phyloP scores from a whole-genome alignment of 2,329 filamentous ascomycete species.

The Aureobasidium musti region DNA sequence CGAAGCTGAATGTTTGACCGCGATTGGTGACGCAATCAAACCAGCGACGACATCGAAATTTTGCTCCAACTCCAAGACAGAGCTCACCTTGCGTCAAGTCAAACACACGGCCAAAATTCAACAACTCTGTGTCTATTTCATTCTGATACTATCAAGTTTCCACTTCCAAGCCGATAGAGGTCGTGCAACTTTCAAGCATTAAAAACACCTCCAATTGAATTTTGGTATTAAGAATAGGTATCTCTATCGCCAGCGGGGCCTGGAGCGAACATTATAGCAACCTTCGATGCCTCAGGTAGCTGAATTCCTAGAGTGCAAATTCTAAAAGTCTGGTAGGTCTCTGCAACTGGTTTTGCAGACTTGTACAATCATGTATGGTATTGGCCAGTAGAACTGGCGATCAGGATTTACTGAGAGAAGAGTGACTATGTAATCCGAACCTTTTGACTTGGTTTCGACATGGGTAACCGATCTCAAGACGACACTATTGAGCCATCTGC shows the following conservation, averaged over 20 bases:
- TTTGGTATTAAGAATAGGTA: neutral
- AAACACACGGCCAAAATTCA: neutral
- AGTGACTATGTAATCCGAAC: neutral
- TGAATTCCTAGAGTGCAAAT: neutral
- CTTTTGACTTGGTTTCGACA: neutral
- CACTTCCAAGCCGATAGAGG: neutral
- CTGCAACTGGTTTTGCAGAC: neutral
- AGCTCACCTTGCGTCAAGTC: too few species aligned
- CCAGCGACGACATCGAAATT: neutral
- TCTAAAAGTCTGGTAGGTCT: neutral
- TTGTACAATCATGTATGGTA: neutral
- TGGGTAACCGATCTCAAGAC: neutral
- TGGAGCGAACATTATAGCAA: neutral
- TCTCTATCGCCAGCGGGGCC: neutral
- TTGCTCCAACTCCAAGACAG: neutral
- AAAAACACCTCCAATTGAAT: neutral
- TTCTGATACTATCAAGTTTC: too few species aligned
- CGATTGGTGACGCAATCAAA: constrained; percentile 9
- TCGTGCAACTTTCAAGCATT: too few species aligned
- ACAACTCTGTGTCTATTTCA: neutral
- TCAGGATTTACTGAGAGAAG: neutral
- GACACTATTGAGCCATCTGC: neutral
- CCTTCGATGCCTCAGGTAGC: neutral
- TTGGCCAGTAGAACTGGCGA: neutral
- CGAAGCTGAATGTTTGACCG: constrained; percentile 6